Percentiles rank a stretch among this genome's conserved stretches.
These are phyloP conservation scores for Trichophyton mentagrophytes DNA, from an alignment of 2,329 filamentous ascomycete genomes.

Conservation along the genomic window DNA sequence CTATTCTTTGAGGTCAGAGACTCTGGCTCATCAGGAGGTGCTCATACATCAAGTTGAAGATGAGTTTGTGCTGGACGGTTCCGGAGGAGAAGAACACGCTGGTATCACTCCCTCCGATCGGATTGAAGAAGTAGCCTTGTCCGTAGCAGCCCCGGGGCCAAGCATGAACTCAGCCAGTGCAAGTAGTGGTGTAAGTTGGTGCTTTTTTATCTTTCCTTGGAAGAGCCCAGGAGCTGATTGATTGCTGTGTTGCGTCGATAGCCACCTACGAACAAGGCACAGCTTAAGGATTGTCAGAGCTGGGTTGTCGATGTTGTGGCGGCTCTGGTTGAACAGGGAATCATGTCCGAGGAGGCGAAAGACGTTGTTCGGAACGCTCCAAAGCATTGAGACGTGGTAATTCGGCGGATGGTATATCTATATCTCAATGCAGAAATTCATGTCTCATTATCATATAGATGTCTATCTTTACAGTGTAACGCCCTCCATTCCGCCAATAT, in stretches of 20 bases:
- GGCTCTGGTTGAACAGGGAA: conserved; percentile 13
- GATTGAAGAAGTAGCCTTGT: conserved; percentile 16
- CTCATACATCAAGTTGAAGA: not conserved
- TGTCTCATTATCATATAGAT: not conserved
- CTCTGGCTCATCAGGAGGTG: not conserved
- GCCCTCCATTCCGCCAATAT: conserved; percentile 50
- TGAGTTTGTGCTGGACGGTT: not conserved
- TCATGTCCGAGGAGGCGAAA: not conserved
- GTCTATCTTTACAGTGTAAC: conserved; percentile 35
- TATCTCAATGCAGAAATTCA: not conserved
- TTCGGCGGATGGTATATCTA: not conserved
- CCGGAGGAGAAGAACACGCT: conserved; percentile 2
- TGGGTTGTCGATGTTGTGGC: conserved; percentile 16
- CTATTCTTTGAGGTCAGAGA: conserved; percentile 11
- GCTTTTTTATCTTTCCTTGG: not conserved
- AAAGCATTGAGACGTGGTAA: not conserved
- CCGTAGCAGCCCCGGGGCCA: conserved; percentile 14
- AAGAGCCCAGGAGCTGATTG: not conserved
- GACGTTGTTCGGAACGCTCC: not conserved
- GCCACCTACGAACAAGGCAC: conserved; percentile 13
- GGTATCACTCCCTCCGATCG: conserved; percentile 7
- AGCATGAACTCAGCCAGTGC: conserved; percentile 14
- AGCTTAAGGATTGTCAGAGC: conserved; percentile 17
- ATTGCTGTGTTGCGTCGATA: conserved; percentile 6
- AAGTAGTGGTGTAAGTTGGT: not conserved